These are phyloP conservation scores for Cylindrotheca closterium DNA, from an alignment of 108 stramenopile species.

Conservation along the genomic window DNA sequence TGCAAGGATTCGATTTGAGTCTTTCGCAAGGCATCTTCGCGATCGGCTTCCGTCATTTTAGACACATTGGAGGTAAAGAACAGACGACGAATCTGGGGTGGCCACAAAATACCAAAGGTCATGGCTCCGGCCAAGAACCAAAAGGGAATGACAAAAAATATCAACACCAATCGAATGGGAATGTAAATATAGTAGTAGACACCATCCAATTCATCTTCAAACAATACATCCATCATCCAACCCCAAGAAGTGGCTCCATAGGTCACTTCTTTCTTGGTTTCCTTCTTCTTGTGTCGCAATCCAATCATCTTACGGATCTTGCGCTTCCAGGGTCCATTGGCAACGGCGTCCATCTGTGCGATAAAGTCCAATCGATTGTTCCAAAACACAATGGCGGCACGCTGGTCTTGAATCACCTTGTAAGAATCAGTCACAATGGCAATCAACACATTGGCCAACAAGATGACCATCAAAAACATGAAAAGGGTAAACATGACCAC, in stretches of 20 bases:
- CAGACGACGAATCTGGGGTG: slow-evolving; percentile 67
- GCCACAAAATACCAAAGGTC: slow-evolving; percentile 75
- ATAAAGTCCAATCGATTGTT: slow-evolving; percentile 77
- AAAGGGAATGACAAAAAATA: slow-evolving; percentile 44
- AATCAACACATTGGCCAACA: slow-evolving; percentile 66
- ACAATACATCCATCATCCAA: slow-evolving; percentile 38
- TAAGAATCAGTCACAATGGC: slow-evolving; percentile 66
- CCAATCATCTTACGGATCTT: slow-evolving; percentile 21
- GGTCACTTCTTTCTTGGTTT: neutral
- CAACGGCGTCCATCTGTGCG: slow-evolving; percentile 73
- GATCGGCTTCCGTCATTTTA: slow-evolving; percentile 45
- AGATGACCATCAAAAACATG: slow-evolving; percentile 71
- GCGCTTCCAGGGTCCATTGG: slow-evolving; percentile 45
- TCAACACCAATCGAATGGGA: slow-evolving; percentile 41
- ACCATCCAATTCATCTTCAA: slow-evolving; percentile 57
- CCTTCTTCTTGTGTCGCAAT: neutral
- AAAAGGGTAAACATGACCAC: slow-evolving; percentile 53
- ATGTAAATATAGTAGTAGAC: slow-evolving; percentile 38
- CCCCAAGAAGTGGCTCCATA: slow-evolving; percentile 55
- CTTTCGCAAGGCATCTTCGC: slow-evolving; percentile 43
- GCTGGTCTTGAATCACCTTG: slow-evolving; percentile 74
- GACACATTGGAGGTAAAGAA: slow-evolving; percentile 46
- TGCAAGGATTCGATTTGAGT: slow-evolving; percentile 42
- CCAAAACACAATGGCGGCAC: slow-evolving; percentile 84
- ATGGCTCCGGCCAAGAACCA: slow-evolving; percentile 64